A percentile compares a stretch with the other conserved stretches of the same genome.
Evolutionary conservation across 2,329 filamentous ascomycete species (phyloP).

Genomic region (Epichloe coenophiala): DNA sequence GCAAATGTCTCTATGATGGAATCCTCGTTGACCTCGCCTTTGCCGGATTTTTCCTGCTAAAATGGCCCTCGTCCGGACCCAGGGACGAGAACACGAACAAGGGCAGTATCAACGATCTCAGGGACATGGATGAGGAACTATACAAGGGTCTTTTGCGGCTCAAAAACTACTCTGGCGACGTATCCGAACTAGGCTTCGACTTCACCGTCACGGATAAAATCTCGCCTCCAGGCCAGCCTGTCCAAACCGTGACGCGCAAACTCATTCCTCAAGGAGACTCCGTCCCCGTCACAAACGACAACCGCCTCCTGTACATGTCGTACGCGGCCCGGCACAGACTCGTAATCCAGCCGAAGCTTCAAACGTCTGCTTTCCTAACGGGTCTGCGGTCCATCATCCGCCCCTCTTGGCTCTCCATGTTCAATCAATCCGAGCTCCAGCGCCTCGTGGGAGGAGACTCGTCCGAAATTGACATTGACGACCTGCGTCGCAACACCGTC

Average conservation of each 20-base stretch:
- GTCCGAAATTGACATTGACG: conserved; percentile 72
- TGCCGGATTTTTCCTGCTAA: conserved; percentile 88
- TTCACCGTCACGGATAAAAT: conserved; percentile 75
- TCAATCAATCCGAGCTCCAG: conserved; percentile 91
- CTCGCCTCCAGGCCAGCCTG: conserved; percentile 29
- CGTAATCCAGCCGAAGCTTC: conserved; percentile 61
- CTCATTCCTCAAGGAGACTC: conserved; percentile 66
- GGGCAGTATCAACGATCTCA: conserved; percentile 86
- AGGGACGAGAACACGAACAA: conserved; percentile 61
- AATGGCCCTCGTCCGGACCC: conserved; percentile 69
- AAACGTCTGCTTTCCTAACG: conserved; percentile 76
- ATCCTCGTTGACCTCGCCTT: conserved; percentile 90
- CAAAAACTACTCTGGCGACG: conserved; percentile 75
- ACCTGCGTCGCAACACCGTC: conserved; percentile 68
- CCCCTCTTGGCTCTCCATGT: conserved; percentile 92
- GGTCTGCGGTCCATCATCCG: conserved; percentile 82
- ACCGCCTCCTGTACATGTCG: conserved; percentile 86
- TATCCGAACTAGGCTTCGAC: conserved; percentile 58
- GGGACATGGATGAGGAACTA: conserved; percentile 79
- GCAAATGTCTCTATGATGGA: conserved; percentile 94
- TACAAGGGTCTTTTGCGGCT: conserved; percentile 75
- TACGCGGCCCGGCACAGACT: conserved; percentile 82
- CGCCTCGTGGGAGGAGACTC: conserved; percentile 83
- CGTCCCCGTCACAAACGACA: conserved; percentile 75
- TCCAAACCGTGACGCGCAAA: conserved; percentile 56